Evolutionary conservation across 768 basidiomycete species (phyloP).

Genomic region (Tulasnella sp.): DNA sequence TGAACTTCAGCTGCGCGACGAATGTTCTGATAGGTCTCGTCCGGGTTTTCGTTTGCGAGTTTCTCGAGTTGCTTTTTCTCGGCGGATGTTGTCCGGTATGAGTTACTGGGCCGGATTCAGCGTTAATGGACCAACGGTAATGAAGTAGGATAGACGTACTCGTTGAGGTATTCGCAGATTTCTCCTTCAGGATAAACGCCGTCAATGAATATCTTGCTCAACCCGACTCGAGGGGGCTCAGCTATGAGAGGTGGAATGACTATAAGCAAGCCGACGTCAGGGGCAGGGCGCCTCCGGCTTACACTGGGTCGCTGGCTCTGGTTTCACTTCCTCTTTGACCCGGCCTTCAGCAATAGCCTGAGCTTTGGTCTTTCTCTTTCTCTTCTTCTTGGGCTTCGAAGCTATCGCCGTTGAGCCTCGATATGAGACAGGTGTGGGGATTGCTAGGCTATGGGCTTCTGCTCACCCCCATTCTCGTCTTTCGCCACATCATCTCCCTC

Average conservation of each 20-base stretch:
- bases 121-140: background rate
- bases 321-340: background rate
- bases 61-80: slow-evolving; percentile 83
- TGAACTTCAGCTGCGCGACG: slow-evolving; percentile 94
- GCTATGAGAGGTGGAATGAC: slow-evolving; percentile 36
- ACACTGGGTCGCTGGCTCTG: background rate
- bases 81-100: slow-evolving; percentile 81
- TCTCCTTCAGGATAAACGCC: slow-evolving; percentile 90
- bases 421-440: background rate
- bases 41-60: slow-evolving; percentile 67
- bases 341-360: background rate
- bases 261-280: background rate
- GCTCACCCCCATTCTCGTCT: slow-evolving; percentile 19
- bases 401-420: background rate
- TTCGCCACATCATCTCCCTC: slow-evolving; percentile 25
- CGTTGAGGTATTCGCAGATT: slow-evolving; percentile 82
- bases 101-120: slow-evolving; percentile 49
- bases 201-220: slow-evolving; percentile 80
- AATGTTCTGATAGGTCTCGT: slow-evolving; percentile 80
- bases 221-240: slow-evolving; percentile 84
- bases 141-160: slow-evolving; percentile 49
- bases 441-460: background rate
- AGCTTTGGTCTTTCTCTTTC: slow-evolving; percentile 50
- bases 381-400: slow-evolving; percentile 55
- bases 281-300: background rate